Evolutionary conservation across 805 yeast species (phyloP).

Genomic region (Spathaspora sp.): DNA sequence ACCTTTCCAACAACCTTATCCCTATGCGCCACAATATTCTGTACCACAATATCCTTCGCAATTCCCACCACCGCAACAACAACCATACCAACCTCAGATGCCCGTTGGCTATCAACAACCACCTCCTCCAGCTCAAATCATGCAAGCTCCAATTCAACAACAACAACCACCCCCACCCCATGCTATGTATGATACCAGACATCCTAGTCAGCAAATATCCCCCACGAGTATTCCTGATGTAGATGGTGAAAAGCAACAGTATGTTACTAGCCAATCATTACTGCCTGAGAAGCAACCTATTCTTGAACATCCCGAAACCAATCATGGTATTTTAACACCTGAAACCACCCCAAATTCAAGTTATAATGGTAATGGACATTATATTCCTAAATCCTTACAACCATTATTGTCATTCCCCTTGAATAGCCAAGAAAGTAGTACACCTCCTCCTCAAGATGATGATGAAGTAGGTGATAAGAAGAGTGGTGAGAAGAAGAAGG

Average conservation of each 20-base stretch:
- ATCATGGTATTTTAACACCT: slow-evolving; percentile 5
- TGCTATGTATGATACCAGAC: not conserved
- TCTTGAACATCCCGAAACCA: not conserved
- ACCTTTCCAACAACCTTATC: slow-evolving; percentile 1
- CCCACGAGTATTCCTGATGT: not conserved
- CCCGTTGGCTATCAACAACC: not conserved
- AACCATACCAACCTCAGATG: not conserved
- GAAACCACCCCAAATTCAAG: slow-evolving; percentile 6
- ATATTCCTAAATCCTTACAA: slow-evolving; percentile 11
- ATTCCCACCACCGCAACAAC: not conserved
- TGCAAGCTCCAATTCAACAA: not conserved
- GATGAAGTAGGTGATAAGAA: not conserved
- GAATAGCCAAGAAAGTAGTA: not conserved
- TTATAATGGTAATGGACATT: not conserved
- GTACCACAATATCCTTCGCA: slow-evolving; percentile 2
- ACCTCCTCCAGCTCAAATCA: not conserved
- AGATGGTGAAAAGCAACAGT: not conserved
- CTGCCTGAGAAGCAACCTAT: not conserved
- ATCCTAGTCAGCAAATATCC: not conserved
- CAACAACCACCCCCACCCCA: not conserved
- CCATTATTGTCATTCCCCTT: slow-evolving; percentile 11
- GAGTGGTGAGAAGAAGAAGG: not conserved
- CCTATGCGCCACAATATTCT: not conserved
- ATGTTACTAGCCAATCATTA: too few relatives aligned
- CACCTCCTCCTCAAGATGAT: not conserved